Percentiles rank a stretch among this genome's conserved stretches.
phyloP scores from a whole-genome alignment of 257 asterid genomes.

The Nicotiana sylvestris region DNA sequence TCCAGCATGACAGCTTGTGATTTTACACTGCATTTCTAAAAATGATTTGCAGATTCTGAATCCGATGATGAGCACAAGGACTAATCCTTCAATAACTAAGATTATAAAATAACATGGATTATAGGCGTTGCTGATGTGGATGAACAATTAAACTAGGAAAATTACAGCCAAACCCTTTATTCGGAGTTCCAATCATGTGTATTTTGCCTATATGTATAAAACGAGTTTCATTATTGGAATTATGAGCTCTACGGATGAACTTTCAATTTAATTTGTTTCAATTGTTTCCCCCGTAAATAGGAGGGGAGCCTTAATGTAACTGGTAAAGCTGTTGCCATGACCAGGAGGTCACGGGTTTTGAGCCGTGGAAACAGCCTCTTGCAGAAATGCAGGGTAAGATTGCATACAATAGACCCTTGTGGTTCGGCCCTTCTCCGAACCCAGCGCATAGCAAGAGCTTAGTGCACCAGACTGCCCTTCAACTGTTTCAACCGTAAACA shows the following conservation, averaged over 20 bases:
- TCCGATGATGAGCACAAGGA: slow-evolving; percentile 23
- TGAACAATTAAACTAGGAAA: background rate
- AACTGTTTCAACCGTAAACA: background rate
- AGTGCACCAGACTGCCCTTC: background rate
- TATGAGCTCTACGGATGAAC: background rate
- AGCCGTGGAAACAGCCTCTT: too few relatives aligned
- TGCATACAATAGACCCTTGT: too few relatives aligned
- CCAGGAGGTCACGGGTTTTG: too few relatives aligned
- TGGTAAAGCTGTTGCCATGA: too few relatives aligned
- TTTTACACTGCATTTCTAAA: background rate
- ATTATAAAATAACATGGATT: background rate
- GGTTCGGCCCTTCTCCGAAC: too few relatives aligned
- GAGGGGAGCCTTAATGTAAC: too few relatives aligned
- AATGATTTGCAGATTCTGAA: slow-evolving; percentile 24
- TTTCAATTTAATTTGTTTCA: background rate
- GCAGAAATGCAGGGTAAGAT: too few relatives aligned
- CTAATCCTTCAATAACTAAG: slow-evolving; percentile 11
- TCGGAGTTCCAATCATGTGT: background rate
- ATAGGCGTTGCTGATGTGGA: background rate
- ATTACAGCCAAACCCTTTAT: background rate
- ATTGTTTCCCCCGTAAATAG: background rate
- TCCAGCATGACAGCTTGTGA: background rate
- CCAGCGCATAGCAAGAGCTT: too few relatives aligned
- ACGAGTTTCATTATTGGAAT: background rate
- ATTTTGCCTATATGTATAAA: background rate